These are phyloP conservation scores for Neurospora sp. DNA, from an alignment of 495 filamentous ascomycete species.

Conservation along the genomic window DNA sequence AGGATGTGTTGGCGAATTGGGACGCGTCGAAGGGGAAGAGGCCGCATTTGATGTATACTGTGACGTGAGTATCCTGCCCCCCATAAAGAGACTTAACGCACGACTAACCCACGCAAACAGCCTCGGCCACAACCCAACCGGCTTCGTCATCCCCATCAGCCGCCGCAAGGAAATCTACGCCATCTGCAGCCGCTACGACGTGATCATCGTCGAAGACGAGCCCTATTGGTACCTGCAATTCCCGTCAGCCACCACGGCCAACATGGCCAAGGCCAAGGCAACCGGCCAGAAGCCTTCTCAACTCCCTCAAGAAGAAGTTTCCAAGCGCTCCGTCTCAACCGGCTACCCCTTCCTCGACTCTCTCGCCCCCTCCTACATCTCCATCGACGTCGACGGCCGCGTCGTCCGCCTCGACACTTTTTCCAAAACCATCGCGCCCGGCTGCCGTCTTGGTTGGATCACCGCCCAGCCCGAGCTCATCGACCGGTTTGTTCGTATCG, in stretches of 20 bases:
- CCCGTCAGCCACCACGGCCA: conserved; percentile 47
- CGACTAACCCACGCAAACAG: conserved; percentile 28
- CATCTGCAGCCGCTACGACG: conserved; percentile 73
- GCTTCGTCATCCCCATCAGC: conserved; percentile 55
- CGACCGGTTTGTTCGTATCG: conserved; percentile 61
- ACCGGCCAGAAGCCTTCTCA: not conserved
- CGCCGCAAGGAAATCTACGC: conserved; percentile 70
- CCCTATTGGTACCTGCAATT: conserved; percentile 96
- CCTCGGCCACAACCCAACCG: conserved; percentile 87
- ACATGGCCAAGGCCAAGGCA: not conserved
- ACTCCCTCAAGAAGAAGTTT: not conserved
- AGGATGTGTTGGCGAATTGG: conserved; percentile 74
- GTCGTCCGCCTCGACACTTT: conserved; percentile 79
- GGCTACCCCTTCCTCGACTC: conserved; percentile 74
- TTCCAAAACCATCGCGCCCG: conserved; percentile 73
- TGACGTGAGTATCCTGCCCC: conserved; percentile 52
- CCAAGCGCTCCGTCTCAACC: conserved; percentile 42
- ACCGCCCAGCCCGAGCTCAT: conserved; percentile 68
- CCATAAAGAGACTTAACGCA: not conserved
- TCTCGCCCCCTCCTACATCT: conserved; percentile 65
- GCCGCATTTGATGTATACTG: conserved; percentile 82
- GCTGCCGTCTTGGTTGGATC: conserved; percentile 75
- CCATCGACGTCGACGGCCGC: conserved; percentile 70
- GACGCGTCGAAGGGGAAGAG: conserved; percentile 58
- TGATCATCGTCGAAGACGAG: conserved; percentile 90